Conservation (phyloP, 352 stramenopile species). For the Globisporangium parvum region DNA sequence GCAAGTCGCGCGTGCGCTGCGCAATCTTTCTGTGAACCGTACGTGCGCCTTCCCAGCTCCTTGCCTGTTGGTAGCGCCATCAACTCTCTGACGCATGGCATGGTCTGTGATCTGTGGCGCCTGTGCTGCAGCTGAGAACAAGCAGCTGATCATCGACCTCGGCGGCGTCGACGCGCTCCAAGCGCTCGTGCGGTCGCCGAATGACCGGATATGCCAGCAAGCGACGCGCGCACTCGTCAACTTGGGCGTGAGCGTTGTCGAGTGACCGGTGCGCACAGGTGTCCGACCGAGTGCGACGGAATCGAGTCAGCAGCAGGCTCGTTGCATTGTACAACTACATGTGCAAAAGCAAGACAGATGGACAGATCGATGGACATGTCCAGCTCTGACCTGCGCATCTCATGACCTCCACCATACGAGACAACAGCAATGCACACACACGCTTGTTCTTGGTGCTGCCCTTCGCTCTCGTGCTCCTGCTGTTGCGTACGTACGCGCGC, state of each 20-base stretch:
- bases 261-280: conserved; percentile 22
- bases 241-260: conserved; percentile 79
- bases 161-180: conserved; percentile 79
- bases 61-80: not conserved
- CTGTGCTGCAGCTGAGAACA: conserved; percentile 68
- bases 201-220: conserved; percentile 88
- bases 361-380: too few relatives aligned
- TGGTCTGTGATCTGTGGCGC: not conserved
- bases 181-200: conserved; percentile 64
- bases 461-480: conserved; percentile 2
- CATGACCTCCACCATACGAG: not conserved
- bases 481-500: not conserved
- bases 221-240: conserved; percentile 85
- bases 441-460: not conserved
- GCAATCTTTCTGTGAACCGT: conserved; percentile 93
- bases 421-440: not conserved
- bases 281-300: not conserved
- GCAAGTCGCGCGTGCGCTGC: conserved; percentile 85
- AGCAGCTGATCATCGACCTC: conserved; percentile 82
- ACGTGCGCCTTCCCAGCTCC: conserved; percentile 17
- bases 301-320: not conserved
- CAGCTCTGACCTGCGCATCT: not conserved
- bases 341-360: not conserved
- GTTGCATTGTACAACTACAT: conserved; percentile 1
- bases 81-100: conserved; percentile 4